These are phyloP conservation scores for Yamadazyma phyllophila DNA, from an alignment of 805 yeast genomes.

Conservation along the genomic window DNA sequence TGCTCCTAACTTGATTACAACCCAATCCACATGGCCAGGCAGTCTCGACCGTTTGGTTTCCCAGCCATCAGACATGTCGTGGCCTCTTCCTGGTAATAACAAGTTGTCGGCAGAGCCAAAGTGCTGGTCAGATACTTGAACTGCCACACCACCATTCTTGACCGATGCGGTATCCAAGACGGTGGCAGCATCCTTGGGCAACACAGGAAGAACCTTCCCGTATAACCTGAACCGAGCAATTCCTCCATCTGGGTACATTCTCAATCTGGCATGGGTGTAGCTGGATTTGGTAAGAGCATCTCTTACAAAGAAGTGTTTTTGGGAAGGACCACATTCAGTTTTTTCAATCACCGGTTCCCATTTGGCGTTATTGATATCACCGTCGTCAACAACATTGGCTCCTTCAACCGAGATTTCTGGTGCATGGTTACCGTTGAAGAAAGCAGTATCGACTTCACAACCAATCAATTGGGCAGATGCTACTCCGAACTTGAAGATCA, in stretches of 20 bases:
- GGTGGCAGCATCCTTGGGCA: slow-evolving; percentile 45
- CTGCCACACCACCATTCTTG: slow-evolving; percentile 84
- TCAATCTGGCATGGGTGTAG: slow-evolving; percentile 78
- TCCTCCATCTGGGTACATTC: slow-evolving; percentile 98
- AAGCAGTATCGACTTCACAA: slow-evolving; percentile 89
- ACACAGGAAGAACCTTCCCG: slow-evolving; percentile 77
- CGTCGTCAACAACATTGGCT: slow-evolving; percentile 34
- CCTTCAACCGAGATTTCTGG: slow-evolving; percentile 88
- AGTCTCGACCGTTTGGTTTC: slow-evolving; percentile 88
- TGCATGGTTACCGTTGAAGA: slow-evolving; percentile 94
- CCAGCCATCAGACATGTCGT: slow-evolving; percentile 98
- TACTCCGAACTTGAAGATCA: slow-evolving; percentile 78
- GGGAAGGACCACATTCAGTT: slow-evolving; percentile 85
- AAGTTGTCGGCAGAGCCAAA: slow-evolving; percentile 90
- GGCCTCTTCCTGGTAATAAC: slow-evolving; percentile 89
- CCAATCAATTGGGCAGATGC: slow-evolving; percentile 76
- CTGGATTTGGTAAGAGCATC: slow-evolving; percentile 52
- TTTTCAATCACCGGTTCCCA: slow-evolving; percentile 76
- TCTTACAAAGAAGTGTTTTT: slow-evolving; percentile 77
- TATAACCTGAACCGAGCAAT: slow-evolving; percentile 91
- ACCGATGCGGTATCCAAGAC: slow-evolving; percentile 74
- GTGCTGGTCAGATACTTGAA: slow-evolving; percentile 84
- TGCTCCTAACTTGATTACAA: slow-evolving; percentile 74
- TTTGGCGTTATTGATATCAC: slow-evolving; percentile 29
- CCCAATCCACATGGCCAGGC: slow-evolving; percentile 91